Conservation (phyloP, 2,329 filamentous ascomycete genomes). For the Cordyceps javanica region DNA sequence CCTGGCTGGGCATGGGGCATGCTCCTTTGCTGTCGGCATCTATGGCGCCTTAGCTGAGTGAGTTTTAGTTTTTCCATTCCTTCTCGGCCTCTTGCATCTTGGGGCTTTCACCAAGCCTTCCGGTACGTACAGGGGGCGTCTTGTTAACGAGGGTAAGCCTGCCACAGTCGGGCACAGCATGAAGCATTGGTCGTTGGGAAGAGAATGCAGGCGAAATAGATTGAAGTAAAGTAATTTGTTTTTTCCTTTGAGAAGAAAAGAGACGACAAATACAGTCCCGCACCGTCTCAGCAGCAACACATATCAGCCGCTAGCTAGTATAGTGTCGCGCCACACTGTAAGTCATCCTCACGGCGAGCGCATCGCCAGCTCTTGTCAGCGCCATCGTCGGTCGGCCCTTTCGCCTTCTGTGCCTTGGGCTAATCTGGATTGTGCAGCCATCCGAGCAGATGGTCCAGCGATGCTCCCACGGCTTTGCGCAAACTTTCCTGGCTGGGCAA, state of each 20-base stretch:
- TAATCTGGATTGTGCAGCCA: not conserved
- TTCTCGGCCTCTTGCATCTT: not conserved
- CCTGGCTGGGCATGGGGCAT: slow-evolving; percentile 6
- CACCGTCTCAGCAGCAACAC: not conserved
- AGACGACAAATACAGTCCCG: not conserved
- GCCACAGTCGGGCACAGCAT: not conserved
- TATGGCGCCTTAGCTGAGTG: slow-evolving; percentile 5
- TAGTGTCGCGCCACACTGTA: not conserved
- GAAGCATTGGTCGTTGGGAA: not conserved
- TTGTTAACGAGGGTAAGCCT: not conserved
- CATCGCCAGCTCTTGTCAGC: slow-evolving; percentile 2
- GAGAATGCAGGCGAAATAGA: not conserved
- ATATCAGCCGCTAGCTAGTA: not conserved
- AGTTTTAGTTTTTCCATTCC: not conserved
- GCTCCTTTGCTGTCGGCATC: not conserved
- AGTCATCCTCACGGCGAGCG: not conserved
- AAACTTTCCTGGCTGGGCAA: not conserved
- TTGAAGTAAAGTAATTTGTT: not conserved
- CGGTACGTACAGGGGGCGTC: not conserved
- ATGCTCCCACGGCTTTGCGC: not conserved
- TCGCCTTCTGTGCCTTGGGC: not conserved
- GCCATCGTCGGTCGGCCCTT: not conserved
- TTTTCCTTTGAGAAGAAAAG: not conserved
- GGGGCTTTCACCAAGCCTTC: not conserved
- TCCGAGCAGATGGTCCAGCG: not conserved